Percentiles rank a stretch among this genome's conserved stretches.
Conservation (phyloP, 176 grass and related monocot genomes). For the Ananas comosus region DNA sequence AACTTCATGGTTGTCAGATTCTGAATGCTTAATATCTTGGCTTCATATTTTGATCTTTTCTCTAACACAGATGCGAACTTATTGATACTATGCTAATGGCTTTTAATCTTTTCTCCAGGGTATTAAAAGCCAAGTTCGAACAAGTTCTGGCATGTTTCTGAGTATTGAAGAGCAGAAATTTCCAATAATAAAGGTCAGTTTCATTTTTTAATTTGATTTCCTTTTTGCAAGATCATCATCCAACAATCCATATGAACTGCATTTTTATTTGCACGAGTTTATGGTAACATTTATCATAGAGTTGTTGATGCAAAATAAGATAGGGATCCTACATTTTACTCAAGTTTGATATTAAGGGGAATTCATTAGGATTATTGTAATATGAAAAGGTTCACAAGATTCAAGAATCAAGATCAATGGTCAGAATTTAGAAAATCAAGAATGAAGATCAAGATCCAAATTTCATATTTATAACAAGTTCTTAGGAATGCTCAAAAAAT, state of each 20-base stretch:
- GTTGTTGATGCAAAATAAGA: not conserved
- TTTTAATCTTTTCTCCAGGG: conserved; percentile 35
- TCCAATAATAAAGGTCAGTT: conserved; percentile 67
- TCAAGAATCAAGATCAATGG: too few species aligned
- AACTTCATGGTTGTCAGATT: too few species aligned
- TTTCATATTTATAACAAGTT: too few species aligned
- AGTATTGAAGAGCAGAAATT: conserved; percentile 54
- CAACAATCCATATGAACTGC: not conserved
- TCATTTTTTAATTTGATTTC: conserved; percentile 7
- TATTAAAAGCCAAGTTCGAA: conserved; percentile 87
- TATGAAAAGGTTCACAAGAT: too few species aligned
- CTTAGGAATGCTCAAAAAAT: too few species aligned
- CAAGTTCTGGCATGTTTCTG: conserved; percentile 95
- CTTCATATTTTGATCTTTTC: conserved; percentile 2
- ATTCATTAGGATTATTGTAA: too few species aligned
- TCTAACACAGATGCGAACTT: not conserved
- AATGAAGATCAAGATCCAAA: too few species aligned
- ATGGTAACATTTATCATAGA: not conserved
- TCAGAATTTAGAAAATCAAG: too few species aligned
- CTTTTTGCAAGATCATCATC: conserved; percentile 11
- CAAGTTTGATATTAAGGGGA: too few species aligned
- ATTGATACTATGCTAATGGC: conserved; percentile 11
- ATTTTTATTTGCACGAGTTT: not conserved
- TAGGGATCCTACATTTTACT: too few species aligned
- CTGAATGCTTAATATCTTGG: too few species aligned